Evolutionary conservation across 305 asterid species (phyloP), one percentile per base, ranked within the genome.

Genomic region (Withania somnifera): DNA sequence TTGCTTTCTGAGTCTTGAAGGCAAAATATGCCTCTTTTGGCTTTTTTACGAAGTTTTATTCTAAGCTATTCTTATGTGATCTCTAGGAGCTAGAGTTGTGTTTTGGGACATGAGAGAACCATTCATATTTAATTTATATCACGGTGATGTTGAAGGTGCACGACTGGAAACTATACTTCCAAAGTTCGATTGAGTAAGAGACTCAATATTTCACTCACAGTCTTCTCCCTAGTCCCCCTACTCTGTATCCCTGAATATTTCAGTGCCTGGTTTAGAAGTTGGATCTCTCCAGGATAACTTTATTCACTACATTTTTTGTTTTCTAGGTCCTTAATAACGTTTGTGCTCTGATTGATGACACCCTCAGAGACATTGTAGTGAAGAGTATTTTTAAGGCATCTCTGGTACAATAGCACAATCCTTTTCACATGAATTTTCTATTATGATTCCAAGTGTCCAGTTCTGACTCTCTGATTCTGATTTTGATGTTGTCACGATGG

Each of bases 41-140:
- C 14, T 75, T 45, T 28, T 75, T 51, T 15, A 53, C 47, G 5
- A 75, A 75, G 28, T 75, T 28, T 28, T 17, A 28, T 75, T 47
- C 32, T 57, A 11, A 57, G 64, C 64, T 22, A 57, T 69, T 79
- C 42, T 51, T 86, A 57, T 83, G 76, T 57, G 50, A 42, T 82
- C 84, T 85, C 64, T 89, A 95, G 99, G 99, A 19, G 84, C 93
- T 79, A 92, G 91, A 85, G 89, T 95, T 87, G 92, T 95, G 82
- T 95, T 95, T 88, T 95, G 94, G 97, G 99, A 95, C 86, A 83
- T 95, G 88, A 92, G 97, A 81, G 96, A 93, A 84, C 84, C 97
- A 76, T 93, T 92, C 83, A 83, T 95, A n/a, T 84, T 86, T 73
- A 81, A 86, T 87, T 86, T 93, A 80, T 95, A 93, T 89, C 91